Base-by-base conservation (phyloP, 306 rosid species). In the Sicyos edulis region DNA sequence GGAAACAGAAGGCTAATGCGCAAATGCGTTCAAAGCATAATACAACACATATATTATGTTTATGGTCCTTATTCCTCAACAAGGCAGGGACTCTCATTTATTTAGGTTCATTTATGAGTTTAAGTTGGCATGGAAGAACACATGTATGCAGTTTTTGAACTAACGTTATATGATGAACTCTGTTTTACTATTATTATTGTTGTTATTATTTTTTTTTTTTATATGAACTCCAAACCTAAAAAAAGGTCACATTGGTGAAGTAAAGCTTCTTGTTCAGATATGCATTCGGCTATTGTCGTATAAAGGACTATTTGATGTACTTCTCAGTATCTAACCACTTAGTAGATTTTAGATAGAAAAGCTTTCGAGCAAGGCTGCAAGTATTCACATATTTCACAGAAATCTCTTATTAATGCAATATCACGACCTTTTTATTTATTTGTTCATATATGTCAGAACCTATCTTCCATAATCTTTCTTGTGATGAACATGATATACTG, bases 1-100 rank as follows among this genome's bases (percentile, higher is more conserved):
- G n/a, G n/a, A n/a, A n/a, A n/a, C n/a, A n/a, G n/a, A n/a, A n/a
- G n/a, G n/a, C n/a, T n/a, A n/a, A n/a, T n/a, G n/a, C n/a, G n/a
- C n/a, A n/a, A n/a, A n/a, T n/a, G n/a, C n/a, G n/a, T n/a, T n/a
- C n/a, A n/a, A n/a, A n/a, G n/a, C n/a, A n/a, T n/a, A n/a, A n/a
- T n/a, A n/a, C n/a, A n/a, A n/a, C n/a, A n/a, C n/a, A n/a, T n/a
- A 65, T 40, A 44, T 65, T 65, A 44, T 65, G 32, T 65, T 10
- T 20, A 11, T 65, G 34, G 16, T 22, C 8, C 37, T 57, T 3
- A 26, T 26, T 26, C 29, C 29, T 26, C 62, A 12, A 11, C 34
- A 57, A 11, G 62, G 34, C 34, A 21, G 16, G 37, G 16, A 2
- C 63, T 67, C 40, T 4, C 47, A 40, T 47, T 67, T 21, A 47